Evolutionary conservation across 1,284 basidiomycete genomes (phyloP), one percentile per base, ranked within the genome.

Genomic region (Flammula alnicola): DNA sequence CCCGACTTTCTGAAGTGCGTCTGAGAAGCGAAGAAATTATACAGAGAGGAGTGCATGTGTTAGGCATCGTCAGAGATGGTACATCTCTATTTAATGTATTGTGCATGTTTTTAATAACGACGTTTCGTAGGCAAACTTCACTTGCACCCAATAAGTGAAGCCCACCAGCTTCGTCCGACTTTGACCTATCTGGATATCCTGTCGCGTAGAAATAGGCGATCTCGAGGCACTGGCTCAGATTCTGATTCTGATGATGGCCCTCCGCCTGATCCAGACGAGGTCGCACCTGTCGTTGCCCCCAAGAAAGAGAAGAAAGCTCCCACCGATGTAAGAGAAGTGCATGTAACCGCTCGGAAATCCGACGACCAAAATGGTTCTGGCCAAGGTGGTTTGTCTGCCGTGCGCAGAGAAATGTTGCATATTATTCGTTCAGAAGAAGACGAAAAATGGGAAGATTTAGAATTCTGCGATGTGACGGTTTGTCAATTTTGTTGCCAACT

Each of bases 161-260:
- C 81, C 0, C 86, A 91, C 59, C 90, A 92, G 65, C 76, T 92
- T 58, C 81, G 89, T 37, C 89, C 89, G 6, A 86, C 86, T 5
- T 67, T 92, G 56, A 88, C 87, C 7, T 88, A 92, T 67, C 75
- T 92, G 57, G 90, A 92, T 62, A 68, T 80, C 49, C 64, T 86
- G 45, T 81, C 83, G 17, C 80, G 81, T 40, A 89, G 85, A 70
- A 74, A 67, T 53, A 79, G 76, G 60, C 82, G 78, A 22, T 59
- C 64, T 46, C 74, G 74, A 38, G 70, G 66, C 23, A 75, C 63
- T n/a, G 82, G 76, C 10, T 79, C 75, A 2, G 88, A 86, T 54
- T 84, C 83, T 8, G 87, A 90, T 29, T 85, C 83, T 4, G 88
- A 90, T 50, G 86, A 89, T 49, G 88, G 83, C 0, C 86, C 88